Evolutionary conservation across 2,329 filamentous ascomycete species (phyloP), one percentile per base, ranked within the genome.

Genomic region (Corynespora cassiicola): DNA sequence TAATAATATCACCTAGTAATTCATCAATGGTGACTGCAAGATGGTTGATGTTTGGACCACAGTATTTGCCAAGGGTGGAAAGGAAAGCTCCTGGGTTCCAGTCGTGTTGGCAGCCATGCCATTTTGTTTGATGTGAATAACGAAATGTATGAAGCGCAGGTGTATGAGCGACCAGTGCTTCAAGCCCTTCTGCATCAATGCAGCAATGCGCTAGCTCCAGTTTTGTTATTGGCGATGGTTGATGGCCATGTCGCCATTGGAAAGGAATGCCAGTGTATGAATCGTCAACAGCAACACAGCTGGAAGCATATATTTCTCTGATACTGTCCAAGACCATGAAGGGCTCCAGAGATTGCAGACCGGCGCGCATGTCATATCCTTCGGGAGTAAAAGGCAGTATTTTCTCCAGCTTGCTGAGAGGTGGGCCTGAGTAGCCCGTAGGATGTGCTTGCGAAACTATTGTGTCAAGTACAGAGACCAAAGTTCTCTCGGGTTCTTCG

Each of bases 61-160:
- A 57, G 31, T 58, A 45, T 14, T 45, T 47, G 9, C 54, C 56
- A 7, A 67, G 25, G 6, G 46, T 41, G 36, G 63, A 51, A 10
- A 57, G 24, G 20, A 67, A 56, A n/a, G 55, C 51, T 5, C 63
- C 63, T 2, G 61, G 48, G 19, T 65, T 67, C 63, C 63, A 67
- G 37, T 67, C 61, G 22, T 52, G 42, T 14, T 57, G 47, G 14
- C 58, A 50, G 16, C 56, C 61, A 18, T 63, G 55, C 55, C 58
- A 62, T 41, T 67, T 67, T 0, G 58, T 58, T 33, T 65, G 55
- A 20, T 67, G 63, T 2, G 61, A 65, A 40, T 67, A 67, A 10
- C 47, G 56, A 46, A 67, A 64, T 3, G 55, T 41, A 1, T 47
- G 42, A 1, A 67, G 45, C 7, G 40, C 37, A 1, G 61, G 60